Percentiles rank a stretch among this genome's conserved stretches.
Evolutionary conservation across 495 filamentous ascomycete genomes (phyloP).

Genomic region (Tuber borchii): DNA sequence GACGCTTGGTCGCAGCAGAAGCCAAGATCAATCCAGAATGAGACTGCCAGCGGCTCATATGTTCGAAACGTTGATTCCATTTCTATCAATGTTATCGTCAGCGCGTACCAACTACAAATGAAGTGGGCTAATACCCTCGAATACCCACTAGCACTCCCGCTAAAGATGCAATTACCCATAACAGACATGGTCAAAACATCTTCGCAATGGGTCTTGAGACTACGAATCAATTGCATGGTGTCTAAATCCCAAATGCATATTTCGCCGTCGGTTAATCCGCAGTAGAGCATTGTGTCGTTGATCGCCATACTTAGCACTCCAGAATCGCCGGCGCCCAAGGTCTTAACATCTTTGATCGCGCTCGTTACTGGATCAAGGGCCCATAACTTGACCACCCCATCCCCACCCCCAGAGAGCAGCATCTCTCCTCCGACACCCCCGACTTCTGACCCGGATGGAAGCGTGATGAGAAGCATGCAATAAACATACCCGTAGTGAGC

Average conservation of each 20-base stretch:
- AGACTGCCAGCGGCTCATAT: constrained; percentile 71
- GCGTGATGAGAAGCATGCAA: constrained; percentile 76
- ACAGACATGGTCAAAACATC: constrained; percentile 83
- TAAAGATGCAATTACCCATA: constrained; percentile 76
- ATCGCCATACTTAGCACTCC: constrained; percentile 72
- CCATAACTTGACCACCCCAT: constrained; percentile 91
- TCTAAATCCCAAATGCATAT: constrained; percentile 96
- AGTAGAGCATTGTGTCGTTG: constrained; percentile 84
- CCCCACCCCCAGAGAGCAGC: constrained; percentile 83
- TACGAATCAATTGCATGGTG: constrained; percentile 80
- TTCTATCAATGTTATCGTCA: constrained; percentile 48
- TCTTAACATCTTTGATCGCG: constrained; percentile 55
- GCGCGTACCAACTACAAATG: not conserved
- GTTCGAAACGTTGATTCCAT: constrained; percentile 84
- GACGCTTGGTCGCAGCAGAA: constrained; percentile 64
- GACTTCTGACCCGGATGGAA: constrained; percentile 36
- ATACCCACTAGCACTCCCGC: constrained; percentile 69
- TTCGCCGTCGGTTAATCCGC: constrained; percentile 79
- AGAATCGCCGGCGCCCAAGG: constrained; percentile 70
- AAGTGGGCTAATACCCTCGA: constrained; percentile 58
- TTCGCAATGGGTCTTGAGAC: constrained; percentile 67
- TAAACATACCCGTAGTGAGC: constrained; percentile 94
- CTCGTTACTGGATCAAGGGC: constrained; percentile 47
- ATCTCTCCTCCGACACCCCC: constrained; percentile 55
- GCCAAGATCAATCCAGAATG: constrained; percentile 81